Conservation (phyloP, 305 asterid species). For the Solanum hybrid region DNA sequence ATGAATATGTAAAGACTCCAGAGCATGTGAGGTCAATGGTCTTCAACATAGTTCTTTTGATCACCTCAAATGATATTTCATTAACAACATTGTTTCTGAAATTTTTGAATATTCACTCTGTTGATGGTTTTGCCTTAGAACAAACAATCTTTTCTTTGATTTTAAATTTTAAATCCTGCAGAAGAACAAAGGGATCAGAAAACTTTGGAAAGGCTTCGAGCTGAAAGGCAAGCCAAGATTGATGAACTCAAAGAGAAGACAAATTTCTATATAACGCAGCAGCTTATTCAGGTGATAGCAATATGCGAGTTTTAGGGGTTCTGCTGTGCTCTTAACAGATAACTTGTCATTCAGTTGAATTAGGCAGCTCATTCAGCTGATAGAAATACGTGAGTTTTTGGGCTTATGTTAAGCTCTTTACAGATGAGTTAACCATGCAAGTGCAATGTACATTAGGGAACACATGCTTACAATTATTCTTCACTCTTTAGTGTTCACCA, state of each 20-base stretch:
- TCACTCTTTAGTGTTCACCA: not conserved
- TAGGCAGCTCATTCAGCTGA: not conserved
- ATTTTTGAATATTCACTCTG: not conserved
- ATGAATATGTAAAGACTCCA: not conserved
- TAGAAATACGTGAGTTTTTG: not conserved
- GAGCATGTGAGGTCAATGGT: not conserved
- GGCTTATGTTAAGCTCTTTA: not conserved
- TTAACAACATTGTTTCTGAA: not conserved
- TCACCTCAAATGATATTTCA: not conserved
- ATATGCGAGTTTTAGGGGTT: constrained; percentile 4
- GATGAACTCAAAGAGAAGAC: constrained; percentile 90
- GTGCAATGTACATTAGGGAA: not conserved
- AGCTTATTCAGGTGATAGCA: constrained; percentile 67
- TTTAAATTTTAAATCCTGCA: constrained; percentile 10
- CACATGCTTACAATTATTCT: not conserved
- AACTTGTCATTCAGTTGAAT: not conserved
- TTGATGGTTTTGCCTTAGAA: not conserved
- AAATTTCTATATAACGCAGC: constrained; percentile 76
- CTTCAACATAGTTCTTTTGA: not conserved
- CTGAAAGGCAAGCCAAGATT: constrained; percentile 79
- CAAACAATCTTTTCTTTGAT: not conserved
- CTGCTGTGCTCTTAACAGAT: not conserved
- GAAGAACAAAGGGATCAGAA: constrained; percentile 74
- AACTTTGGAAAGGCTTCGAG: constrained; percentile 62
- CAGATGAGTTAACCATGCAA: not conserved